Evolutionary conservation across 2,329 filamentous ascomycete genomes (phyloP).

Genomic region (Coleophoma crateriformis): DNA sequence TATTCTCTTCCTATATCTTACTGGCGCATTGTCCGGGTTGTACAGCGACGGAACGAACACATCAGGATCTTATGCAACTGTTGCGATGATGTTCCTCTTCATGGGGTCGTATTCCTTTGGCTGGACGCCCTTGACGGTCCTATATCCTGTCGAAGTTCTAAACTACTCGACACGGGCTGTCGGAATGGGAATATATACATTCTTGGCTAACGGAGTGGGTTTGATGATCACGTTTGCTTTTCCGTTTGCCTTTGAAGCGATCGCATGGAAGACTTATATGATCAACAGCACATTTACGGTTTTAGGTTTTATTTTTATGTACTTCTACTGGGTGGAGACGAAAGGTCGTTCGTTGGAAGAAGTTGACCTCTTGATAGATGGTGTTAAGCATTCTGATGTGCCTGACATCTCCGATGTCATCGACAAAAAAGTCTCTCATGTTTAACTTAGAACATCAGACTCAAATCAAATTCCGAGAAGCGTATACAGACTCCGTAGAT

Average conservation of each 20-base stretch:
- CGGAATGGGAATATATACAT: constrained; percentile 29
- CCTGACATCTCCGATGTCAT: neutral
- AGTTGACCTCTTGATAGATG: constrained; percentile 27
- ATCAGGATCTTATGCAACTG: constrained; percentile 24
- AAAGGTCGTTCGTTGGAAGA: constrained; percentile 29
- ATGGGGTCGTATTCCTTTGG: constrained; percentile 31
- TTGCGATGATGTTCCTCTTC: constrained; percentile 41
- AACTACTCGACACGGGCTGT: constrained; percentile 41
- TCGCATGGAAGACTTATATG: constrained; percentile 26
- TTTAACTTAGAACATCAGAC: too few species aligned
- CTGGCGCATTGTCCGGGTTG: neutral
- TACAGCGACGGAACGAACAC: neutral
- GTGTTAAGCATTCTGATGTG: constrained; percentile 17
- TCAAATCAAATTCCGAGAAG: too few species aligned
- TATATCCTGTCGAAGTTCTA: constrained; percentile 42
- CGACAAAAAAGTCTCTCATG: too few species aligned
- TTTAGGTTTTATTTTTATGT: neutral
- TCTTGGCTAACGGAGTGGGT: constrained; percentile 24
- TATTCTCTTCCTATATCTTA: neutral
- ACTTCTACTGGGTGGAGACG: constrained; percentile 27
- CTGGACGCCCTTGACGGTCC: constrained; percentile 39
- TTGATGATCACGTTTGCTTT: constrained; percentile 20
- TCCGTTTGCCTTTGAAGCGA: constrained; percentile 33
- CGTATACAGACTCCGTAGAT: too few species aligned
- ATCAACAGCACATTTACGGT: constrained; percentile 28